phyloP scores from a whole-genome alignment of 2,329 filamentous ascomycete genomes.

The Colletotrichum sp. region DNA sequence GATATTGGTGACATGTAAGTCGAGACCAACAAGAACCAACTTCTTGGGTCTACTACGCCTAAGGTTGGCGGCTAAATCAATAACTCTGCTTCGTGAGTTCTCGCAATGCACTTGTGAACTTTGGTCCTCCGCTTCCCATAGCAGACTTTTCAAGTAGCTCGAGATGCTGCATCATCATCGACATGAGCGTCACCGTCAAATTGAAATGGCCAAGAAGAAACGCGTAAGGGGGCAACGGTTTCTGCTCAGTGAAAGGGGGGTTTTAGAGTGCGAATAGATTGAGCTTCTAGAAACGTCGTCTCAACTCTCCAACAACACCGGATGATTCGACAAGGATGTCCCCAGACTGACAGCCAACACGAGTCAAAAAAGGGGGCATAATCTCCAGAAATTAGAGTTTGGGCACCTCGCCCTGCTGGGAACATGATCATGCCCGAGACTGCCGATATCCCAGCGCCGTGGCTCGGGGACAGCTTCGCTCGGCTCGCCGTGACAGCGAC shows the following conservation, averaged over 20 bases:
- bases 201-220: neutral
- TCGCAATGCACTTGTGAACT: neutral
- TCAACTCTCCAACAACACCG: neutral
- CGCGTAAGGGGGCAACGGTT: neutral
- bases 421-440: neutral
- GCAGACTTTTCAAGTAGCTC: neutral
- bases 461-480: neutral
- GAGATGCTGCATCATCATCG: neutral
- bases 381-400: constrained; percentile 3
- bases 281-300: neutral
- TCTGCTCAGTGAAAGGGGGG: neutral
- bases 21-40: neutral
- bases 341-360: neutral
- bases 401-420: neutral
- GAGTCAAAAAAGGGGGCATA: neutral
- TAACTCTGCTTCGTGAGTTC: neutral
- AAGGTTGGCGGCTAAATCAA: neutral
- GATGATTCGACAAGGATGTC: neutral
- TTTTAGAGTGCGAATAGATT: neutral
- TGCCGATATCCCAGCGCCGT: neutral
- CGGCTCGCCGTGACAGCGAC: neutral
- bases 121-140: neutral
- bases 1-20: neutral
- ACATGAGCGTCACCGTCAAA: neutral
- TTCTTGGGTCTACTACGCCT: too few relatives aligned